A percentile compares a stretch with the other conserved stretches of the same genome.
phyloP scores from a whole-genome alignment of 495 filamentous ascomycete genomes.

The Acidiella bohemica region DNA sequence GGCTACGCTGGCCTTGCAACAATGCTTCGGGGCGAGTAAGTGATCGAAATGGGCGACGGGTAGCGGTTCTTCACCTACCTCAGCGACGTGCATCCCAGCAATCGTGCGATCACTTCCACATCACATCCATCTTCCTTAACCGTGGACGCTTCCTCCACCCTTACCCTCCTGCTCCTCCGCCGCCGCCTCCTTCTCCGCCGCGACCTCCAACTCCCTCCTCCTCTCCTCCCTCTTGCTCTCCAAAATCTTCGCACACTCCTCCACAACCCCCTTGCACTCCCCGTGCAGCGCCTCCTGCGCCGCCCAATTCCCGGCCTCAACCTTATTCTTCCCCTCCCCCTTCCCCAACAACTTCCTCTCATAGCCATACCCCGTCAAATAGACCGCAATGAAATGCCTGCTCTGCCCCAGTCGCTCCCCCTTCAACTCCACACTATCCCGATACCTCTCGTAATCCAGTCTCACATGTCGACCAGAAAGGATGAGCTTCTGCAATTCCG shows the following conservation, averaged over 20 bases:
- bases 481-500: constrained; percentile 42
- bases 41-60: too few species aligned
- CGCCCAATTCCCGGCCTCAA: constrained; percentile 58
- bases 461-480: constrained; percentile 42
- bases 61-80: too few species aligned
- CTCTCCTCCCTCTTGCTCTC: constrained; percentile 11
- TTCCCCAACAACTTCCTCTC: constrained; percentile 47
- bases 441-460: constrained; percentile 51
- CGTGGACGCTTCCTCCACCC: not conserved
- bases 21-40: too few species aligned
- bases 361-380: constrained; percentile 62
- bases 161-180: not conserved
- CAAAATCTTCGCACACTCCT: constrained; percentile 16
- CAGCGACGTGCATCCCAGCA: too few species aligned
- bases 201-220: constrained; percentile 16
- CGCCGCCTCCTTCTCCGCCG: constrained; percentile 1
- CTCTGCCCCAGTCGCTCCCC: constrained; percentile 39
- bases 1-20: too few species aligned
- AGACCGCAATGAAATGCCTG: constrained; percentile 55
- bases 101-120: too few species aligned
- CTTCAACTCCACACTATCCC: constrained; percentile 36
- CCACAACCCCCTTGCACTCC: constrained; percentile 15
- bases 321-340: constrained; percentile 56
- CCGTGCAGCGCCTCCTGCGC: constrained; percentile 49
- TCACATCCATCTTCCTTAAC: not conserved